Conservation (phyloP, 2,329 filamentous ascomycete genomes). For the Mycocentrospora acerina region DNA sequence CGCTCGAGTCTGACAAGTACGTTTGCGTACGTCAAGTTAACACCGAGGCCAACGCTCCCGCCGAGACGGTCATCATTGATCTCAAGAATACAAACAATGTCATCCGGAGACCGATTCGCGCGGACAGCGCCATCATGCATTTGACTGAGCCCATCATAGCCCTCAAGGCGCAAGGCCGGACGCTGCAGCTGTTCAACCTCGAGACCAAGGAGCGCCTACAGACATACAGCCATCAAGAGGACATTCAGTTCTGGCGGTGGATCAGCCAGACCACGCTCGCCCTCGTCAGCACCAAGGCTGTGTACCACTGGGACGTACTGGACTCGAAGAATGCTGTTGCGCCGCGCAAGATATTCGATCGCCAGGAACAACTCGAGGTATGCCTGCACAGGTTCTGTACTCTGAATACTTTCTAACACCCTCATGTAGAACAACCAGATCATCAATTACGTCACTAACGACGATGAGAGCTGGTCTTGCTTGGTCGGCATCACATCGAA, state of each 20-base stretch:
- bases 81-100: constrained; percentile 97
- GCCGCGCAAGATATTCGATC: constrained; percentile 84
- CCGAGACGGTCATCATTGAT: constrained; percentile 96
- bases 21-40: constrained; percentile 97
- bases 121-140: constrained; percentile 99
- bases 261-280: constrained; percentile 86
- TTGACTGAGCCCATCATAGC: constrained; percentile 95
- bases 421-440: constrained; percentile 81
- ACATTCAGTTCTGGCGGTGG: constrained; percentile 99
- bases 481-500: constrained; percentile 94
- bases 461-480: constrained; percentile 97
- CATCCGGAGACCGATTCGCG: constrained; percentile 93
- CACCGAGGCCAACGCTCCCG: constrained; percentile 71
- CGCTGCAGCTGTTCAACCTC: constrained; percentile 96
- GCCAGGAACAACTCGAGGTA: constrained; percentile 85
- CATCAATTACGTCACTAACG: constrained; percentile 97
- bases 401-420: constrained; percentile 6
- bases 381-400: constrained; percentile 30
- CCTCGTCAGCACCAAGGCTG: constrained; percentile 83
- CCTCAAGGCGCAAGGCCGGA: constrained; percentile 89
- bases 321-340: constrained; percentile 77
- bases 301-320: constrained; percentile 98
- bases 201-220: constrained; percentile 93
- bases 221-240: constrained; percentile 93
- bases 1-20: constrained; percentile 95